phyloP scores from a whole-genome alignment of 495 filamentous ascomycete genomes.

The Hypomontagnella submonticulosa region DNA sequence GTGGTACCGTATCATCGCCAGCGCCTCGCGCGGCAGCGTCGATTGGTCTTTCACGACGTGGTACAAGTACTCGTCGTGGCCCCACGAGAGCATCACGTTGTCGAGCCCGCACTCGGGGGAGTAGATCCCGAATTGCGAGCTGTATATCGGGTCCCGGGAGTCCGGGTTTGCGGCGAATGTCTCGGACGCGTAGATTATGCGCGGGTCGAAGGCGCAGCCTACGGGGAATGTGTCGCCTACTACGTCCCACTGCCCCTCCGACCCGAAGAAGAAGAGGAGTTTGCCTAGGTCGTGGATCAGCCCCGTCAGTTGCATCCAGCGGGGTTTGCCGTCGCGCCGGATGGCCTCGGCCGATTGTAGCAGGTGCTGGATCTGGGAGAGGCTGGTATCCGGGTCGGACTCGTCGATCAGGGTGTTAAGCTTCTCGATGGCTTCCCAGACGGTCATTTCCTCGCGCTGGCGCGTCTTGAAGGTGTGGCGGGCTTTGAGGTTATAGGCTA shows the following conservation, averaged over 20 bases:
- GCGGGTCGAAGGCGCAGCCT: conserved; percentile 78
- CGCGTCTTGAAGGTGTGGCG: conserved; percentile 74
- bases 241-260: conserved; percentile 89
- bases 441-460: conserved; percentile 76
- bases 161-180: conserved; percentile 81
- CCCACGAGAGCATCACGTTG: conserved; percentile 89
- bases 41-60: conserved; percentile 83
- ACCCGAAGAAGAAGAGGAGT: conserved; percentile 84
- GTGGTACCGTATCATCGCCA: conserved; percentile 92
- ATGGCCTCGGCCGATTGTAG: conserved; percentile 89
- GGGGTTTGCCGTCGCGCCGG: conserved; percentile 85
- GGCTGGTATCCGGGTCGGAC: conserved; percentile 83
- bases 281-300: conserved; percentile 94
- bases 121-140: conserved; percentile 82
- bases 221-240: conserved; percentile 93
- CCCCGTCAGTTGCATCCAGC: conserved; percentile 91
- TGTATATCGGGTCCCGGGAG: conserved; percentile 70
- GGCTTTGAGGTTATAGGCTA: conserved; percentile 82
- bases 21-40: conserved; percentile 77
- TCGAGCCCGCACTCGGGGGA: conserved; percentile 78
- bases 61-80: conserved; percentile 92
- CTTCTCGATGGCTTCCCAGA: conserved; percentile 92
- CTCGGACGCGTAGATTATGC: conserved; percentile 77
- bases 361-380: conserved; percentile 88
- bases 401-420: conserved; percentile 90